These are phyloP conservation scores for Neurospora sp. DNA, from an alignment of 495 filamentous ascomycete species.

Conservation along the genomic window DNA sequence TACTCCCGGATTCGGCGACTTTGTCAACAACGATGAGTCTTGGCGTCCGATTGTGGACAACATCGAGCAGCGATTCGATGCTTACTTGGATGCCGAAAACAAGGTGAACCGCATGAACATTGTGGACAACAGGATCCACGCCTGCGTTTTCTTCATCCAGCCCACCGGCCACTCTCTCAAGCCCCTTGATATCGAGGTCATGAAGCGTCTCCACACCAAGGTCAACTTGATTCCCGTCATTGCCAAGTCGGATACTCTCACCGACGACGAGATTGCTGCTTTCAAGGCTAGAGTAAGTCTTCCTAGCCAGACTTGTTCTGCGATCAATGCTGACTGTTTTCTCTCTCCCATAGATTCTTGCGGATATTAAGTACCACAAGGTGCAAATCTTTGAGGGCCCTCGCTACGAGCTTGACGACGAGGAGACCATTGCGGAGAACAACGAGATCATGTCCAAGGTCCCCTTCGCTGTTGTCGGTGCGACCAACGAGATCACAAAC, in stretches of 20 bases:
- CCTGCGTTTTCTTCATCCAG: slow-evolving; percentile 99
- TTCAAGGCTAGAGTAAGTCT: slow-evolving; percentile 89
- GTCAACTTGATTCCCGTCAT: slow-evolving; percentile 99
- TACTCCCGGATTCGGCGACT: slow-evolving; percentile 96
- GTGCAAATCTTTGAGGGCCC: slow-evolving; percentile 99
- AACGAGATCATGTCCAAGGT: slow-evolving; percentile 99
- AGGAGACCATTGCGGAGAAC: slow-evolving; percentile 99
- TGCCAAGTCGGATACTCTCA: slow-evolving; percentile 95
- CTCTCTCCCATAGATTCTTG: slow-evolving; percentile 60
- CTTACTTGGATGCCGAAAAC: slow-evolving; percentile 97
- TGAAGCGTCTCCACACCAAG: slow-evolving; percentile 98
- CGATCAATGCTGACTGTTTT: slow-evolving; percentile 9
- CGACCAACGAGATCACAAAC: slow-evolving; percentile 82
- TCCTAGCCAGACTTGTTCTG: neutral
- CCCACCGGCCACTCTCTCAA: slow-evolving; percentile 98
- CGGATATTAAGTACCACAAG: slow-evolving; percentile 90
- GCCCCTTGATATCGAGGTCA: slow-evolving; percentile 97
- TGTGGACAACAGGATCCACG: slow-evolving; percentile 95
- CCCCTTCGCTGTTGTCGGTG: slow-evolving; percentile 94
- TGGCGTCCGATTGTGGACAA: slow-evolving; percentile 99
- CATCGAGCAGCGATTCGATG: slow-evolving; percentile 97
- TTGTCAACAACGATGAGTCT: slow-evolving; percentile 99
- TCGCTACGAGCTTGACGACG: slow-evolving; percentile 95
- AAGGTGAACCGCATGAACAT: slow-evolving; percentile 99
- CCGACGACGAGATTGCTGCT: slow-evolving; percentile 83